Percentiles rank a stretch among this genome's conserved stretches.
These are phyloP conservation scores for Podaxis rugospora DNA, from an alignment of 768 basidiomycete genomes.

Conservation along the genomic window DNA sequence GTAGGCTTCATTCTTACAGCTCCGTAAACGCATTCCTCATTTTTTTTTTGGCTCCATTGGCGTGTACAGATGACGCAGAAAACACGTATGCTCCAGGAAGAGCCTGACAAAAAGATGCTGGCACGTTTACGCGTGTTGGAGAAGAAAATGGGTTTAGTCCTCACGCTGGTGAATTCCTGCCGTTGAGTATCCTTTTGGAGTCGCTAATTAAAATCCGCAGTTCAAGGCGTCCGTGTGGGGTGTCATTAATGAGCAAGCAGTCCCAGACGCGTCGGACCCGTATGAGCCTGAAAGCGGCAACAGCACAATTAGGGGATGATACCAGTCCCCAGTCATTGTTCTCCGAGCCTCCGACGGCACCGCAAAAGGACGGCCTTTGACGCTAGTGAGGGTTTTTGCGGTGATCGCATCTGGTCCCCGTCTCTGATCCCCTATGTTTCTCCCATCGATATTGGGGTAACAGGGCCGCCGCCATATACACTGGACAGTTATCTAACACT, in stretches of 20 bases:
- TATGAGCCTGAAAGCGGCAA: constrained; percentile 21
- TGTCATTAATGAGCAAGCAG: constrained; percentile 77
- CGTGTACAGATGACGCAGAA: constrained; percentile 51
- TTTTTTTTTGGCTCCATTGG: not conserved
- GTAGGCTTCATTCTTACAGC: constrained; percentile 36
- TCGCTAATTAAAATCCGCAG: constrained; percentile 30
- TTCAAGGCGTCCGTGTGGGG: constrained; percentile 98
- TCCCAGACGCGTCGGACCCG: constrained; percentile 19
- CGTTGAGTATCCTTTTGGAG: not conserved
- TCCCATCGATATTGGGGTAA: too few relatives aligned
- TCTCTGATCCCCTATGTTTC: too few relatives aligned
- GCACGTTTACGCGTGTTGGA: constrained; percentile 77
- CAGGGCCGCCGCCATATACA: too few relatives aligned
- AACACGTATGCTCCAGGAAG: constrained; percentile 66
- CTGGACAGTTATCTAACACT: too few relatives aligned
- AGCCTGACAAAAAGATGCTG: constrained; percentile 76
- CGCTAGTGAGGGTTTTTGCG: too few relatives aligned
- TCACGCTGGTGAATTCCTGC: constrained; percentile 69
- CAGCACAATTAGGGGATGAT: constrained; percentile 23
- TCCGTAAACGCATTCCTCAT: not conserved
- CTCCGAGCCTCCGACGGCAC: not conserved
- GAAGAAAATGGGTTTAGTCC: constrained; percentile 90
- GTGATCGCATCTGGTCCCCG: too few relatives aligned
- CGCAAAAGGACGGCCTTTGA: too few relatives aligned
- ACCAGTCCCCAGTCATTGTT: not conserved